These are phyloP conservation scores for Dianthus caryophyllus DNA, from an alignment of 148 eudicot genomes.

Conservation along the genomic window DNA sequence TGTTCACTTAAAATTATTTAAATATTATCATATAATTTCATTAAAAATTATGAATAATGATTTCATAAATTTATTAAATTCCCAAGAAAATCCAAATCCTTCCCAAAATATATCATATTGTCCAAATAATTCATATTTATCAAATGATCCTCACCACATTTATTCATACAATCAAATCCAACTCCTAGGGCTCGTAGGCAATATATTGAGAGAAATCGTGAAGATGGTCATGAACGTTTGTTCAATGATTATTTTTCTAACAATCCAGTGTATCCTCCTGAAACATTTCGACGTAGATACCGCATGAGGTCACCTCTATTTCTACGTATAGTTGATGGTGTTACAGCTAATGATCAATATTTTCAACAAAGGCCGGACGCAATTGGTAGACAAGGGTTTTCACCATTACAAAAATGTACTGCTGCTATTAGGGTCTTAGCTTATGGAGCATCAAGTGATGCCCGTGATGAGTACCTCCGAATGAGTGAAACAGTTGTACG, in stretches of 20 bases:
- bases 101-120: too few species aligned
- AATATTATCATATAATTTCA: too few species aligned
- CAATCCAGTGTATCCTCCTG: neutral
- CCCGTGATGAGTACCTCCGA: neutral
- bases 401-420: constrained; percentile 5
- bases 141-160: neutral
- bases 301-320: neutral
- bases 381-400: neutral
- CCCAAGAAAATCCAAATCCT: too few species aligned
- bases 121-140: too few species aligned
- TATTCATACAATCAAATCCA: neutral
- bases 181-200: neutral
- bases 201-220: neutral
- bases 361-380: too few species aligned
- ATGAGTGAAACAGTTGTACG: neutral
- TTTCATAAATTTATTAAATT: too few species aligned
- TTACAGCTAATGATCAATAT: neutral
- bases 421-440: neutral
- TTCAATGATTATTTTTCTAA: constrained; percentile 5
- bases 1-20: too few species aligned
- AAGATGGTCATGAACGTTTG: neutral
- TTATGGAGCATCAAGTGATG: neutral
- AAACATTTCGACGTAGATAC: neutral
- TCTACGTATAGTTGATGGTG: neutral
- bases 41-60: too few species aligned